phyloP scores from a whole-genome alignment of 192 early-diverging fungal species.

The Spizellomyces sp. region DNA sequence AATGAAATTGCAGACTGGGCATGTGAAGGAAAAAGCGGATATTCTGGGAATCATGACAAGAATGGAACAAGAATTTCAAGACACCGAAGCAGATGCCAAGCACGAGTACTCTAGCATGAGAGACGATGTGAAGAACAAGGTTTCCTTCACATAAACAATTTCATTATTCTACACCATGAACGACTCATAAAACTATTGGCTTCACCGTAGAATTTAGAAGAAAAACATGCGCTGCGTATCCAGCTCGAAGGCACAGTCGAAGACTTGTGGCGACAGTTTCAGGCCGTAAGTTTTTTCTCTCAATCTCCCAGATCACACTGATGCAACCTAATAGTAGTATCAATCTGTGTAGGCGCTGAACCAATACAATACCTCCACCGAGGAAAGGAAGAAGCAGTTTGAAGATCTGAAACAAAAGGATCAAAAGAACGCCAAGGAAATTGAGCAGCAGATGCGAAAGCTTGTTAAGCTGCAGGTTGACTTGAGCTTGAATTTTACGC shows the following conservation, averaged over 20 bases:
- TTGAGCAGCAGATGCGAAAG: constrained; percentile 64
- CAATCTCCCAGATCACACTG: no score
- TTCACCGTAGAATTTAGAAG: constrained; percentile 54
- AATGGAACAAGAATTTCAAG: constrained; percentile 59
- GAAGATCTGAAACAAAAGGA: constrained; percentile 66
- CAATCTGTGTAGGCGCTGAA: constrained; percentile 42
- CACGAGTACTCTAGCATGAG: constrained; percentile 61
- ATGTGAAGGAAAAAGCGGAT: constrained; percentile 54
- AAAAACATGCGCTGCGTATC: constrained; percentile 64
- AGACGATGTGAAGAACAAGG: constrained; percentile 68
- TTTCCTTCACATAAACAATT: constrained; percentile 1
- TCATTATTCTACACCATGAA: no score
- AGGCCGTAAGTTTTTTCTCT: constrained; percentile 37
- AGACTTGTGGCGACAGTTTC: constrained; percentile 63
- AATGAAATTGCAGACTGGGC: constrained; percentile 46
- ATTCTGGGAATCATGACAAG: constrained; percentile 59
- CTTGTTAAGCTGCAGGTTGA: constrained; percentile 58
- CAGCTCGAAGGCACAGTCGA: constrained; percentile 65
- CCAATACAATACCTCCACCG: constrained; percentile 59
- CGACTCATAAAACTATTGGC: not conserved
- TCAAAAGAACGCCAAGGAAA: constrained; percentile 59
- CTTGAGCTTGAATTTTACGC: not conserved
- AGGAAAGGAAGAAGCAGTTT: constrained; percentile 61
- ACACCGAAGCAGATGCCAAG: constrained; percentile 62
- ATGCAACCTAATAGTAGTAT: no score